These are phyloP conservation scores for Rhodotorula sp. DNA, from an alignment of 1,284 basidiomycete genomes.

Conservation along the genomic window DNA sequence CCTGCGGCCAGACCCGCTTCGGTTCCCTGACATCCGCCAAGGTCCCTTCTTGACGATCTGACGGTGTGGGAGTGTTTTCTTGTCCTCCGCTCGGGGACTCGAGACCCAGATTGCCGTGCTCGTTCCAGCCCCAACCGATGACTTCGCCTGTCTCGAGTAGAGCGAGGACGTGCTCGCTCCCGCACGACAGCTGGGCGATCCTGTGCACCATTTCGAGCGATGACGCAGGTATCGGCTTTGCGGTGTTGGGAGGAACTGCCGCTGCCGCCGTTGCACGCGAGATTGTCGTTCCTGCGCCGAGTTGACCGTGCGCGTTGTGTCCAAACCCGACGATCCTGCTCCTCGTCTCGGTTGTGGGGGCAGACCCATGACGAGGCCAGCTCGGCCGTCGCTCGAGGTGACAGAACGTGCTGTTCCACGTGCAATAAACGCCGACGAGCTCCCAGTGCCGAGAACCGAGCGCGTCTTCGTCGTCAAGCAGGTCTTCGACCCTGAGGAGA, in stretches of 20 bases:
- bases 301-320: conserved; percentile 66
- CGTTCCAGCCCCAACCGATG: conserved; percentile 91
- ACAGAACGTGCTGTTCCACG: conserved; percentile 78
- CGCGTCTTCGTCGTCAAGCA: not conserved
- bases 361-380: conserved; percentile 44
- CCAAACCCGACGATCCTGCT: conserved; percentile 53
- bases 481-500: conserved; percentile 1
- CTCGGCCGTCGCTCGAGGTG: conserved; percentile 42
- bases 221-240: not conserved
- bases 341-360: not conserved
- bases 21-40: conserved; percentile 32
- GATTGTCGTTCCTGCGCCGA: conserved; percentile 45
- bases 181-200: conserved; percentile 56
- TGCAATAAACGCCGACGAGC: conserved; percentile 57
- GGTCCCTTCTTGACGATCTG: conserved; percentile 7
- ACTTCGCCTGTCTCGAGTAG: conserved; percentile 51
- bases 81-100: conserved; percentile 47
- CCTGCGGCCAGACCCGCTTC: conserved; percentile 14
- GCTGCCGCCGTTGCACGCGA: not conserved
- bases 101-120: conserved; percentile 82
- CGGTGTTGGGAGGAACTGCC: not conserved
- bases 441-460: not conserved
- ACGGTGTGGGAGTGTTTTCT: too few relatives aligned
- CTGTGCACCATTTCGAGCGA: not conserved
- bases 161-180: conserved; percentile 76